Evolutionary conservation across 129 eudicot species (phyloP), one percentile per base, ranked within the genome.

Genomic region (Chrysanthemum lavandulifolium): DNA sequence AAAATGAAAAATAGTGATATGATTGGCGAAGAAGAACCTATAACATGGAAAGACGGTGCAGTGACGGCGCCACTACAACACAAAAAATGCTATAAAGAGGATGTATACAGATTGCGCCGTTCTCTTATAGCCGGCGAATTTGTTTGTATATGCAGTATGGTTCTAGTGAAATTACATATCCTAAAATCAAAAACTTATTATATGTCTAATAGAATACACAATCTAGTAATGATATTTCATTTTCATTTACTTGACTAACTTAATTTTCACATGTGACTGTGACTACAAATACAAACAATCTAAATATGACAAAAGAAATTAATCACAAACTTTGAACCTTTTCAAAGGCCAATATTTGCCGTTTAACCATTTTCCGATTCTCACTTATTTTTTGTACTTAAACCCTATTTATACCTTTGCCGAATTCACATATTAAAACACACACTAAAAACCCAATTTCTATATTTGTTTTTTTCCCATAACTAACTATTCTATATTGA

Each of bases 311-410:
- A 79, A 72, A 45, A 40, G 10, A 7, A 78, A 23, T 40, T 31
- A 18, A 5, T 47, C 14, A 10, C 11, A 27, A 61, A 61, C 73
- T 78, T 68, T 84, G 73, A 27, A 33, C 74, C 15, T 25, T 67
- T 36, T 73, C 88, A 84, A 80, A 72, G 68, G 84, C 77, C 81
- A 80, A 76, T 13, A 27, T 14, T 13, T 14, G 29, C 62, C 66
- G 61, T 27, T 40, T 65, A 13, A 74, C 83, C 13, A 69, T 80
- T 80, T 72, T 77, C 83, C 81, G 58, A 78, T n/a, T 81, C 85
- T 43, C 88, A 84, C 6, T 13, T 21, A 3, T 33, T 33, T 29
- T 9, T 13, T 59, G 47, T 68, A 71, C 68, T 8, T 56, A 51
- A 58, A 61, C 48, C 72, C 71, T 18, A 23, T 31, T 67, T 27